Evolutionary conservation across 1,284 basidiomycete species (phyloP), one percentile per base, ranked within the genome.

Genomic region (Ceratobasidium sp.): DNA sequence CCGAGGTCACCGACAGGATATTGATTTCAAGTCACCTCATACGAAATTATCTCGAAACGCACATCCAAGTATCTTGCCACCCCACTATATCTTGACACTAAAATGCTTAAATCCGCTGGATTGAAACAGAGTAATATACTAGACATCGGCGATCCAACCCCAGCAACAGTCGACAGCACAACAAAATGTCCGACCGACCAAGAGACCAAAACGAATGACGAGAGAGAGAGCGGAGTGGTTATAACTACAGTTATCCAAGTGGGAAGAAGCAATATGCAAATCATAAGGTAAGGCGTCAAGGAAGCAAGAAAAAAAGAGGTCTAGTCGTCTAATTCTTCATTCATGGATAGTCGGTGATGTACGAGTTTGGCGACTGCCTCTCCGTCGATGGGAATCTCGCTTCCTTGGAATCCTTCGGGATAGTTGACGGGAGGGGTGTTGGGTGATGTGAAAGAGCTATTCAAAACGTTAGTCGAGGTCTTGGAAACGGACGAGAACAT

Each of bases 391-490:
- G 82, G 82, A 67, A 83, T 83, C 55, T 81, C 79, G 75, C 82
- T 82, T 59, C 82, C 82, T 73, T 83, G 82, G 81, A 83, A 83
- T 16, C 82, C 82, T 46, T 82, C 80, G 1, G 82, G 82, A 74
- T 82, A 82, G 67, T 70, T 70, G 16, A 70, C 67, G 55, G 67
- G 67, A 12, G 67, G 67, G 26, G 67, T 70, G 43, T 70, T 70
- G 52, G 67, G 67, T 18, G 67, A 70, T 5, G 67, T 70, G 67
- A 70, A 70, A 26, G n/a, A 50, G 26, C 67, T 70, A 30, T 2
- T 10, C 72, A 26, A n/a, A 52, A n/a, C n/a, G 60, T 41, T 36
- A 55, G 23, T 57, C 72, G 64, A 65, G 70, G 32, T 16, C n/a
- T 3, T 9, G 4, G 26, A n/a, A 48, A 36, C 12, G 69, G 36